Percentiles rank a stretch among this genome's conserved stretches.
These are phyloP conservation scores for Schizothecium vesticola DNA, from an alignment of 495 filamentous ascomycete genomes.

Conservation along the genomic window DNA sequence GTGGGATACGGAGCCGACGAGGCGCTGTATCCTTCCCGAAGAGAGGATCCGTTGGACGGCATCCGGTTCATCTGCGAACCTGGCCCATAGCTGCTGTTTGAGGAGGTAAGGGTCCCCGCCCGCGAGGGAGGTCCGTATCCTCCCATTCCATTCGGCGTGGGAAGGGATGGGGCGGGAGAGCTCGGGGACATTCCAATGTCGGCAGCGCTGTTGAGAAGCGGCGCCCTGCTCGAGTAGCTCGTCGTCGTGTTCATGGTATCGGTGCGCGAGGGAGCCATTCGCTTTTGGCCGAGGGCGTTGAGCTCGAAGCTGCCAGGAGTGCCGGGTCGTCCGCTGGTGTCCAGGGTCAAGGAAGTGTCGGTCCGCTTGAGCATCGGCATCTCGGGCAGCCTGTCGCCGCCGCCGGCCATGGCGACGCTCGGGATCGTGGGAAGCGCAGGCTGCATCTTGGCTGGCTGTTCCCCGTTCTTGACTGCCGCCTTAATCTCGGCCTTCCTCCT, in stretches of 20 bases:
- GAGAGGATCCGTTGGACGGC: slow-evolving; percentile 13
- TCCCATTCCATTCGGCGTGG: slow-evolving; percentile 27
- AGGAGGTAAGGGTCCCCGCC: slow-evolving; percentile 28
- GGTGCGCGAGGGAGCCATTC: slow-evolving; percentile 36
- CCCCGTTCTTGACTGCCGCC: slow-evolving; percentile 50
- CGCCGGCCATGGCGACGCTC: slow-evolving; percentile 30
- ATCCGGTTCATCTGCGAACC: slow-evolving; percentile 33
- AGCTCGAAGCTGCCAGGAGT: slow-evolving; percentile 48
- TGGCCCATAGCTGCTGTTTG: slow-evolving; percentile 43
- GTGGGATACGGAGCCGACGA: slow-evolving; percentile 30
- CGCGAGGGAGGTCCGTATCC: slow-evolving; percentile 31
- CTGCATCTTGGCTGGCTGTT: slow-evolving; percentile 49
- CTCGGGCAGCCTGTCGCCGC: slow-evolving; percentile 49
- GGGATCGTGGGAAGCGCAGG: slow-evolving; percentile 57
- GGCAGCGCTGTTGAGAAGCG: slow-evolving; percentile 54
- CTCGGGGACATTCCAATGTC: slow-evolving; percentile 53
- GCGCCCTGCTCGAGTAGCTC: slow-evolving; percentile 49
- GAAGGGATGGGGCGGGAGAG: slow-evolving; percentile 40
- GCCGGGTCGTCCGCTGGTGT: slow-evolving; percentile 53
- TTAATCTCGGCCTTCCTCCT: slow-evolving; percentile 53
- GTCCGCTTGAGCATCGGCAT: slow-evolving; percentile 59
- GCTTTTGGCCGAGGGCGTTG: slow-evolving; percentile 40
- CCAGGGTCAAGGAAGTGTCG: slow-evolving; percentile 61
- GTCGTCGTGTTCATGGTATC: slow-evolving; percentile 29
- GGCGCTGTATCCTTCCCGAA: slow-evolving; percentile 19